Evolutionary conservation across 441 rosid genomes (phyloP).

Genomic region (Melastoma candidum): DNA sequence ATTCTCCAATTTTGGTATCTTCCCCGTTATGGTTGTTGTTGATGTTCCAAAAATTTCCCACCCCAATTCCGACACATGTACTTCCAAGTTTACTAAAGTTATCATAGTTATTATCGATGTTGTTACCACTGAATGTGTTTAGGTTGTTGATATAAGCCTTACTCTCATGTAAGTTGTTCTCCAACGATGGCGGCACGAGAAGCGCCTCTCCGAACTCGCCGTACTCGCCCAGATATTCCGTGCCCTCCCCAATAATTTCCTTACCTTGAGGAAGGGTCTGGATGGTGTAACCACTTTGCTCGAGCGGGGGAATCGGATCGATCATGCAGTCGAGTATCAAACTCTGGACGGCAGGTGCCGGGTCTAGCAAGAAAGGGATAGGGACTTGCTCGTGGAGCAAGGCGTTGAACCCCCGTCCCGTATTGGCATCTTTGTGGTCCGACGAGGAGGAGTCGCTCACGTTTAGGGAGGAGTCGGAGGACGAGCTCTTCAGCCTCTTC

Average conservation of each 20-base stretch:
- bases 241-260: constrained; percentile 15
- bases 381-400: constrained; percentile 41
- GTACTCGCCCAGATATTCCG: constrained; percentile 21
- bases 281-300: constrained; percentile 24
- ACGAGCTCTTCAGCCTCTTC: constrained; percentile 60
- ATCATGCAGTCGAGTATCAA: constrained; percentile 27
- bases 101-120: constrained; percentile 3
- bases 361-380: constrained; percentile 7
- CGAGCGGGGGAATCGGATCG: constrained; percentile 27
- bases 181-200: constrained; percentile 29
- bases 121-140: constrained; percentile 2
- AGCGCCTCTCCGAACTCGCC: constrained; percentile 30
- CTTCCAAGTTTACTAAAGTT: constrained; percentile 16
- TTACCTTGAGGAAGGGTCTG: constrained; percentile 20
- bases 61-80: constrained; percentile 6
- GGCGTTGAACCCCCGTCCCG: constrained; percentile 27
- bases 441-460: constrained; percentile 44
- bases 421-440: constrained; percentile 31
- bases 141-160: constrained; percentile 5
- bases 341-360: constrained; percentile 25
- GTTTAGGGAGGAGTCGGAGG: constrained; percentile 46
- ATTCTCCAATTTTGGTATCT: constrained; percentile 46
- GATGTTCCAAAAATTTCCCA: constrained; percentile 26
- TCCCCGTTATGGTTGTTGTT: constrained; percentile 18
- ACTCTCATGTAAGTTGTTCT: constrained; percentile 22